Evolutionary conservation across 257 asterid genomes (phyloP).

Genomic region (Solanum acaule): DNA sequence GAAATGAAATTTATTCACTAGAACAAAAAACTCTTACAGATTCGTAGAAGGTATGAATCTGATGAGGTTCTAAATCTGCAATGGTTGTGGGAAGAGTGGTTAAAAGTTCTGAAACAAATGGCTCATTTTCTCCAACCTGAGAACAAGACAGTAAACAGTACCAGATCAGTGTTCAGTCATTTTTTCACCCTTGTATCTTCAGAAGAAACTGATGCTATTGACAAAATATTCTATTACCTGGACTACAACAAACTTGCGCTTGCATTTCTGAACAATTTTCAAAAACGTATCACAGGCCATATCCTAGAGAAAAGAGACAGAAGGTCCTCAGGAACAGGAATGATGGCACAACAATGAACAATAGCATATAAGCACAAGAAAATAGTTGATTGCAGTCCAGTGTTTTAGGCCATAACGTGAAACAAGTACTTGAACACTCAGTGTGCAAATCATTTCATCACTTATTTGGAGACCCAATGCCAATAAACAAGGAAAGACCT

Average conservation of each 20-base stretch:
- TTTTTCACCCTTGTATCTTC: background rate
- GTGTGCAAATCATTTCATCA: background rate
- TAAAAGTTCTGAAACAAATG: slow-evolving; percentile 89
- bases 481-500: background rate
- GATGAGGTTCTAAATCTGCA: slow-evolving; percentile 91
- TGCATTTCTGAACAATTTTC: slow-evolving; percentile 99
- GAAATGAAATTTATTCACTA: background rate
- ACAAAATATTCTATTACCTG: slow-evolving; percentile 36
- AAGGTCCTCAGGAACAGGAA: background rate
- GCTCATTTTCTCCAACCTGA: slow-evolving; percentile 95
- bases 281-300: slow-evolving; percentile 99
- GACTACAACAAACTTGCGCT: slow-evolving; percentile 77
- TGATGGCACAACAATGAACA: background rate
- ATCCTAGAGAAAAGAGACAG: slow-evolving; percentile 43
- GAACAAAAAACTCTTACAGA: slow-evolving; percentile 45
- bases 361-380: background rate
- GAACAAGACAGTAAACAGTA: slow-evolving; percentile 3
- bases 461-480: background rate
- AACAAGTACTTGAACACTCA: background rate
- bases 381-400: background rate
- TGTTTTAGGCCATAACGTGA: background rate
- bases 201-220: background rate
- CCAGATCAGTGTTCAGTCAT: background rate
- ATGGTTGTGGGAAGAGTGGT: slow-evolving; percentile 79
- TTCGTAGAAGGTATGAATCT: slow-evolving; percentile 94